Evolutionary conservation across 1,284 basidiomycete species (phyloP), one percentile per base, ranked within the genome.

Genomic region (Pyrrhoderma noxium): DNA sequence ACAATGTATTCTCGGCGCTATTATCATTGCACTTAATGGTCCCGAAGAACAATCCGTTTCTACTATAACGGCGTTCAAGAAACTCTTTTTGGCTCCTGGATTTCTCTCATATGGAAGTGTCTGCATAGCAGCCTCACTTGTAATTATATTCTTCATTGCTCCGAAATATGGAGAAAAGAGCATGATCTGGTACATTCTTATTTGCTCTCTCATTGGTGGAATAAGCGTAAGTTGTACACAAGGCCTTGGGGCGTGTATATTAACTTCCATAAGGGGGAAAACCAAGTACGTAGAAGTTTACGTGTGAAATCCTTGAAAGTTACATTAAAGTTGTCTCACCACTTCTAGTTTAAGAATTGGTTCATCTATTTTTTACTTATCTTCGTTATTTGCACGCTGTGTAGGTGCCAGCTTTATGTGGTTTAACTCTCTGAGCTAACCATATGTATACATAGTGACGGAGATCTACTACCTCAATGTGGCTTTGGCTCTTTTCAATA

Each of bases 391-490:
- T 70, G 91, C 40, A 98, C 95, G 0, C 70, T 95, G 37, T 61
- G 86, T 89, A 55, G 58, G 84, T 66, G 50, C 4, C 18, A 3
- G 13, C n/a, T n/a, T 18, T 16, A 3, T 27, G 36, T 14, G 27
- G 19, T 16, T 25, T 14, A 19, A 34, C 14, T 51, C 45, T 46
- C 23, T 59, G 49, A 54, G 60, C 60, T 39, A 46, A 43, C 52
- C 35, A 45, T 31, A 43, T 19, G 45, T 51, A 35, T 47, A 27
- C 52, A 41, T 66, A 82, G 84, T 94, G 48, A 84, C 86, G 54
- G 92, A 97, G 67, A 91, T 98, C 64, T 95, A 90, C 70, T 98
- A 93, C 69, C 77, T 98, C 58, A 99, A 98, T 72, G 89, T 94
- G 62, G 95, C 95, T 18, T 82, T 99, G 55, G 95, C 94, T 60